Conservation (phyloP, 495 filamentous ascomycete species). For the Aspergillus biplanus region DNA sequence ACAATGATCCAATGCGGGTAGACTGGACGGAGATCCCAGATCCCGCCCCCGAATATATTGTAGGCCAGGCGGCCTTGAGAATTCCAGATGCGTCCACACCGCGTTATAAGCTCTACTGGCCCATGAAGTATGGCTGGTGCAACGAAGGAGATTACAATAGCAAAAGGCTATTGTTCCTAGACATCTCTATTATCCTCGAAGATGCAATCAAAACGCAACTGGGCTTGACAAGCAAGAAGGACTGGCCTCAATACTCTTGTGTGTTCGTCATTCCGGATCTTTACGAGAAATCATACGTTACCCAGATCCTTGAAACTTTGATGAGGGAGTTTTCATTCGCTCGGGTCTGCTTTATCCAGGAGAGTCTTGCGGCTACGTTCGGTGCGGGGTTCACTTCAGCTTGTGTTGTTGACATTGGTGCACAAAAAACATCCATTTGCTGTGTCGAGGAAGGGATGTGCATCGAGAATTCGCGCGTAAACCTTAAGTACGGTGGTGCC, state of each 20-base stretch:
- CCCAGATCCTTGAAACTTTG: conserved; percentile 77
- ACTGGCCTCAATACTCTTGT: conserved; percentile 89
- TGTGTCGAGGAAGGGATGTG: conserved; percentile 98
- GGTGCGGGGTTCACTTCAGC: conserved; percentile 92
- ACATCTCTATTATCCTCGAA: conserved; percentile 85
- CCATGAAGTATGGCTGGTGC: conserved; percentile 80
- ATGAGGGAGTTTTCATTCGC: conserved; percentile 87
- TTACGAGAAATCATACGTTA: conserved; percentile 91
- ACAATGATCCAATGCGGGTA: conserved; percentile 89
- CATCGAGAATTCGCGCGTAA: conserved; percentile 87
- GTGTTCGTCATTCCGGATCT: conserved; percentile 95
- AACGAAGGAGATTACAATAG: conserved; percentile 87
- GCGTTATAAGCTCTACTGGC: conserved; percentile 90
- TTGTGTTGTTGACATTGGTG: conserved; percentile 95
- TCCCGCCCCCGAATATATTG: conserved; percentile 70
- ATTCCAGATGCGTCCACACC: conserved; percentile 89
- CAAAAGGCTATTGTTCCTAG: conserved; percentile 75
- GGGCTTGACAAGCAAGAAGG: conserved; percentile 71
- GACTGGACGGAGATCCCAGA: conserved; percentile 93
- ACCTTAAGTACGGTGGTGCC: conserved; percentile 88
- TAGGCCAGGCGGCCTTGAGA: conserved; percentile 78
- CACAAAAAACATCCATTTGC: conserved; percentile 96
- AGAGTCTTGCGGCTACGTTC: conserved; percentile 91
- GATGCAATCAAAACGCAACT: conserved; percentile 83
- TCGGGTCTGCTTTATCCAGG: conserved; percentile 90